Evolutionary conservation across 768 basidiomycete species (phyloP).

Genomic region (Phaffia tasmanica): DNA sequence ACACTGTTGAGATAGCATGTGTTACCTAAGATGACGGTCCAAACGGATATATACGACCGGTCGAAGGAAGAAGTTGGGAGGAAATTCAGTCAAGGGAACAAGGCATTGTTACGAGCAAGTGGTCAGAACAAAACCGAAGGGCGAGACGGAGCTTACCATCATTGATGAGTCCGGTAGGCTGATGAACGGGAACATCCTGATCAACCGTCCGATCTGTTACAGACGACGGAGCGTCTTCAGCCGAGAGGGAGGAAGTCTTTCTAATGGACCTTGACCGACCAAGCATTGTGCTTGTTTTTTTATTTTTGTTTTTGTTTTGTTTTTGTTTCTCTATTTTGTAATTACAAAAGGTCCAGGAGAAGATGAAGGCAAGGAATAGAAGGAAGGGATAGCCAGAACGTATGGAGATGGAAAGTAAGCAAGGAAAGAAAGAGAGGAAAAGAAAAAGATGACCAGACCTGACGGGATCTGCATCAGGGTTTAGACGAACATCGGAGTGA

Average conservation of each 20-base stretch:
- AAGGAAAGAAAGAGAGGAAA: too few species aligned
- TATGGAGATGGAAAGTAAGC: too few species aligned
- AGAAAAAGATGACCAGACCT: too few species aligned
- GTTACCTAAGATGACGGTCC: slow-evolving; percentile 39
- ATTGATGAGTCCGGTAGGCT: slow-evolving; percentile 12
- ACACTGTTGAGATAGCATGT: slow-evolving; percentile 97
- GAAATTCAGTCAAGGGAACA: not conserved
- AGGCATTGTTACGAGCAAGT: not conserved
- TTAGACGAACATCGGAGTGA: too few species aligned
- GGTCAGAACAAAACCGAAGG: not conserved
- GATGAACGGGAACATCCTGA: not conserved
- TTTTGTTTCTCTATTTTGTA: too few species aligned
- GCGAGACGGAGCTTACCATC: not conserved
- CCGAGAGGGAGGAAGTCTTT: slow-evolving; percentile 4
- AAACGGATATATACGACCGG: slow-evolving; percentile 23
- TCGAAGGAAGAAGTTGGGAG: not conserved
- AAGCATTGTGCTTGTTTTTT: not conserved
- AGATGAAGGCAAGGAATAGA: too few species aligned
- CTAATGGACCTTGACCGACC: slow-evolving; percentile 14
- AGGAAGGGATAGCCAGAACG: too few species aligned
- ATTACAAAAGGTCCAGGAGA: too few species aligned
- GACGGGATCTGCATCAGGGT: too few species aligned
- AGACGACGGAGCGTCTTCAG: not conserved
- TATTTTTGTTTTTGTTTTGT: too few species aligned
- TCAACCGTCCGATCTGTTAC: not conserved